Evolutionary conservation across 2,329 filamentous ascomycete genomes (phyloP), one percentile per base, ranked within the genome.

Genomic region (Verticillium longisporum): DNA sequence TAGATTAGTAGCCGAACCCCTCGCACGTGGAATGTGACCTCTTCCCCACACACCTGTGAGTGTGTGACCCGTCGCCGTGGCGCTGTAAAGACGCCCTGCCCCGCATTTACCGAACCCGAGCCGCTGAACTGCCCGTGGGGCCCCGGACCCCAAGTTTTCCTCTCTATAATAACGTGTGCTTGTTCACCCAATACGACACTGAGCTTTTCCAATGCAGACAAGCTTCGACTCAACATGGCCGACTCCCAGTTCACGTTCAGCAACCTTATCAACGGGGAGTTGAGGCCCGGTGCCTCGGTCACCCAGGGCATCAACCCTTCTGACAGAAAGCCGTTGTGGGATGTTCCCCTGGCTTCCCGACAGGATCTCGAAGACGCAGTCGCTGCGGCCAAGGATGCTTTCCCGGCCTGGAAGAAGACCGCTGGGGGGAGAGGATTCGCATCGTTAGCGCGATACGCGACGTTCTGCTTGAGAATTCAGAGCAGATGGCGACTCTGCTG

Each of bases 321-420:
- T 1, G 68, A 72, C 3, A 65, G 45, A 13, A n/a, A 72, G 14
- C 63, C 71, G 6, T 67, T 76, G 1, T 70, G 65, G 60, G 69
- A 71, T 4, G 66, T 66, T 10, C 72, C 72, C 1, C 63, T 73
- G 1, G 66, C 71, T 1, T 66, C 66, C 0, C 63, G 65, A 9
- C 65, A 70, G 1, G 69, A 74, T 32, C 67, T 74, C 31, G 67
- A 74, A n/a, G 60, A 57, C 1, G 72, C 72, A 6, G 71, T 73
- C 2, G 56, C 60, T 3, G 65, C 68, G 26, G 71, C 70, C 1
- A 63, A 62, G 4, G 58, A 63, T 1, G 71, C 72, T 1, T 73
- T 68, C 58, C 67, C 66, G n/a, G 63, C 61, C 1, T 75, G 73
- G 73, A 71, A 72, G 33, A 66, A 65, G 36, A 68, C 66, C 3